Evolutionary conservation across 495 filamentous ascomycete genomes (phyloP).

Genomic region (Penicillium paxilli): DNA sequence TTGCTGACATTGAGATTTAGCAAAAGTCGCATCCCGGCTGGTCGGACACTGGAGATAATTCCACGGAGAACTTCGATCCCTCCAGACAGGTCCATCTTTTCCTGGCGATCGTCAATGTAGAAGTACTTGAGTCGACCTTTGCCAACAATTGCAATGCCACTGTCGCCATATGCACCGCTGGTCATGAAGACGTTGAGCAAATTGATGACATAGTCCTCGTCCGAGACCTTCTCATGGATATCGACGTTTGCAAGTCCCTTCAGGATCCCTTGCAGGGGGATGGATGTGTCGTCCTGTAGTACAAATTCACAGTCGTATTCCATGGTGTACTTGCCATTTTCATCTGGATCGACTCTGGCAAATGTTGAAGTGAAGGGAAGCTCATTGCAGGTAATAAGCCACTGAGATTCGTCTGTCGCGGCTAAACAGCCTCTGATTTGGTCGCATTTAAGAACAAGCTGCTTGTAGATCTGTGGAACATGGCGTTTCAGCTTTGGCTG

Average conservation of each 20-base stretch:
- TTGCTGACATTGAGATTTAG: slow-evolving; percentile 51
- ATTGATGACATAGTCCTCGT: slow-evolving; percentile 31
- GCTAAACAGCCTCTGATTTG: neutral
- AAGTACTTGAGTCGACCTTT: slow-evolving; percentile 22
- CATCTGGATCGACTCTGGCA: neutral
- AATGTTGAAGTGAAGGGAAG: neutral
- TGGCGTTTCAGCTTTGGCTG: slow-evolving; percentile 3
- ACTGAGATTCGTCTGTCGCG: slow-evolving; percentile 15
- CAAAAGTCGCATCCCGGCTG: slow-evolving; percentile 36
- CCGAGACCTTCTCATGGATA: neutral
- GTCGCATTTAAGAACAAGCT: neutral
- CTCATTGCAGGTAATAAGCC: slow-evolving; percentile 8
- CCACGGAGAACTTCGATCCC: slow-evolving; percentile 48
- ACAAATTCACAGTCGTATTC: neutral
- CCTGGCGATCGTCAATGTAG: slow-evolving; percentile 13
- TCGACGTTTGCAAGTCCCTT: neutral
- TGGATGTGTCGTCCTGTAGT: neutral
- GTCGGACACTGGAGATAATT: slow-evolving; percentile 48
- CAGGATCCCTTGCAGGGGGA: neutral
- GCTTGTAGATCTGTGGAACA: slow-evolving; percentile 4
- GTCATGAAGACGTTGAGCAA: slow-evolving; percentile 48
- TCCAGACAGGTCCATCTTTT: slow-evolving; percentile 22
- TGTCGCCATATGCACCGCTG: slow-evolving; percentile 17
- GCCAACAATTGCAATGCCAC: slow-evolving; percentile 11
- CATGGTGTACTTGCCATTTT: neutral